These are phyloP conservation scores for Saturnispora bothae DNA, from an alignment of 805 yeast species.

Conservation along the genomic window DNA sequence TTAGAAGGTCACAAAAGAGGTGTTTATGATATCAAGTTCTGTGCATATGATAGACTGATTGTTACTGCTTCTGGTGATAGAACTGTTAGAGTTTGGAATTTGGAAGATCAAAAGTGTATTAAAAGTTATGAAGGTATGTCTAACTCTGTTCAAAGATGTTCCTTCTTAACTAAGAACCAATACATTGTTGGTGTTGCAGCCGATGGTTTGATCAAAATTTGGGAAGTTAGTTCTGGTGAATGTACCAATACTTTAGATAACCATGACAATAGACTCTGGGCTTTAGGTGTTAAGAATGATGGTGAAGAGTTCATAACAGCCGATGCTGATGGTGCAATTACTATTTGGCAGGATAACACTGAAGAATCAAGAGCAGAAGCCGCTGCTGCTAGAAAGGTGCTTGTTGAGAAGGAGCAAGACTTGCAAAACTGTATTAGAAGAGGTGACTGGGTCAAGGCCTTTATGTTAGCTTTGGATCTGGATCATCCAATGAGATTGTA, in stretches of 20 bases:
- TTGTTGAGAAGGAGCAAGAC: conserved; percentile 82
- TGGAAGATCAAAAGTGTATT: conserved; percentile 62
- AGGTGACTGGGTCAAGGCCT: conserved; percentile 83
- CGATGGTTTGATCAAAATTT: conserved; percentile 84
- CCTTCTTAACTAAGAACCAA: conserved; percentile 53
- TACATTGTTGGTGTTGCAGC: conserved; percentile 80
- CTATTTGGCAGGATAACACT: conserved; percentile 83
- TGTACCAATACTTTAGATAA: conserved; percentile 75
- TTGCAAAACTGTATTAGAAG: conserved; percentile 61
- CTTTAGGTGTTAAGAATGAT: conserved; percentile 55
- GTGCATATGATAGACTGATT: conserved; percentile 64
- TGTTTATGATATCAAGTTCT: conserved; percentile 83
- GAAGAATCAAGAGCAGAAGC: conserved; percentile 53
- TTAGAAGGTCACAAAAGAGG: conserved; percentile 90
- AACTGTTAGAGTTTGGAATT: conserved; percentile 80
- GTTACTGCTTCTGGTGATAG: conserved; percentile 86
- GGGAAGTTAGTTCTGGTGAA: conserved; percentile 76
- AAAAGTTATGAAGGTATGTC: conserved; percentile 92
- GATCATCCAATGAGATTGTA: conserved; percentile 87
- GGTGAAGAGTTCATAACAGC: conserved; percentile 71
- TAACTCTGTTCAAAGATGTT: conserved; percentile 78
- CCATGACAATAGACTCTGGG: conserved; percentile 94
- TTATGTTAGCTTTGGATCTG: conserved; percentile 70
- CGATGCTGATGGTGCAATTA: conserved; percentile 90
- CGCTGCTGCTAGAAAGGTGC: conserved; percentile 41